Percentiles rank a stretch among this genome's conserved stretches.
These are phyloP conservation scores for Physcia stellaris DNA, from an alignment of 495 filamentous ascomycete genomes.

Conservation along the genomic window DNA sequence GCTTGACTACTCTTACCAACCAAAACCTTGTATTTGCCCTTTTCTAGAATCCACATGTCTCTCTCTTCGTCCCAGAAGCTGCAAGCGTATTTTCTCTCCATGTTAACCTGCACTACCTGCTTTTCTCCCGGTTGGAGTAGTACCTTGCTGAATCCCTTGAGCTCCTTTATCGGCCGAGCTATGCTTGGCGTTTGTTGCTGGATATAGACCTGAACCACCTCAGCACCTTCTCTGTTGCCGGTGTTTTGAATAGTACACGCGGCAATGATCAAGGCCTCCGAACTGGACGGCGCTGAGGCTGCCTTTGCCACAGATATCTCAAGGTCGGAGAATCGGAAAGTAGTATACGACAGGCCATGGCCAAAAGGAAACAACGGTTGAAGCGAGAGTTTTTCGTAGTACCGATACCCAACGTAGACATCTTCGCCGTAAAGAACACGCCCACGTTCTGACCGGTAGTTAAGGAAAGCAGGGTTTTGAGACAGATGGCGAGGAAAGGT, in stretches of 20 bases:
- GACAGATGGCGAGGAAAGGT: conserved; percentile 54
- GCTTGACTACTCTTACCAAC: too few species aligned
- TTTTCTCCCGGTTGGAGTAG: conserved; percentile 54
- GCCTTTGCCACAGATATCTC: conserved; percentile 37
- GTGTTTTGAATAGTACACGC: conserved; percentile 57
- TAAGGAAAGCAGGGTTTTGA: conserved; percentile 64
- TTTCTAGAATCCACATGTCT: too few species aligned
- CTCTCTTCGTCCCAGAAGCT: too few species aligned
- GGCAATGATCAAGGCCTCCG: too few species aligned
- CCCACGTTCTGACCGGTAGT: conserved; percentile 66
- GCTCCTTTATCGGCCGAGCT: conserved; percentile 58
- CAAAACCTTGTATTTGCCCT: too few species aligned
- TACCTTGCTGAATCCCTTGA: conserved; percentile 73
- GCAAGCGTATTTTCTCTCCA: too few species aligned
- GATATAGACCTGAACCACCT: conserved; percentile 72
- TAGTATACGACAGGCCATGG: conserved; percentile 72
- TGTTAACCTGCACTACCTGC: too few species aligned
- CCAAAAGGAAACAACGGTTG: conserved; percentile 66
- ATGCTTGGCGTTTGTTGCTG: conserved; percentile 35
- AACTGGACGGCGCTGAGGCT: too few species aligned
- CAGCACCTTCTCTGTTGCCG: conserved; percentile 48
- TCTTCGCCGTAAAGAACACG: conserved; percentile 68
- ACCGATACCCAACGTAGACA: conserved; percentile 70
- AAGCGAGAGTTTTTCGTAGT: conserved; percentile 60
- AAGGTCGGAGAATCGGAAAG: conserved; percentile 54